Base-by-base conservation (phyloP, 441 rosid species). In the Bruguiera hainesii region DNA sequence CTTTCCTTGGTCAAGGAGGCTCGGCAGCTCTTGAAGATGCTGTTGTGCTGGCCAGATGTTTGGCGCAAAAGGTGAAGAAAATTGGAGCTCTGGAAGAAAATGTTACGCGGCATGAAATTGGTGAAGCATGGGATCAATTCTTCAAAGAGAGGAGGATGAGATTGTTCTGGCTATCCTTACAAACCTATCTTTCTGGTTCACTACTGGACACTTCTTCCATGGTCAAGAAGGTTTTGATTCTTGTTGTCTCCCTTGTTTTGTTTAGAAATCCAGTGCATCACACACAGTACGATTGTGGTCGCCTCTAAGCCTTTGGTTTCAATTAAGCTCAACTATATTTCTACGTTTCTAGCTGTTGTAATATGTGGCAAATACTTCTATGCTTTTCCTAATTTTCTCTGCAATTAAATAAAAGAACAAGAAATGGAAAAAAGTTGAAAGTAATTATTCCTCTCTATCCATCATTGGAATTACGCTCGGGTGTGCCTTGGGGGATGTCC, bases 1-100 rank as follows among this genome's bases (percentile, higher is more conserved):
- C 85, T 7, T 89, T 83, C 74, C 58, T 84, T 0, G 89, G 75
- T 46, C 90, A 85, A 20, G 92, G 90, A 0, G 92, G 89, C 21
- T 77, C 90, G 0, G 83, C 84, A 0, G 78, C 79, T 0, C 33
- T 85, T 11, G 92, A 89, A 73, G 92, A 87, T 57, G 87, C 89
- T 0, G 60, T 89, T 7, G 80, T 87, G 64, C 68, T 89, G 0
- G 84, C 79, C n/a, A 75, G 87, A 56, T 80, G 90, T 79, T 64
- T 87, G 52, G 68, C 80, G 5, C 61, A 26, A 65, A 72, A 79
- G 31, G 0, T 76, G 75, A 7, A 23, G 2, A 31, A n/a, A 5
- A 1, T 25, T 3, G 31, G 50, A 8, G 63, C 33, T 13, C 57
- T 52, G 25, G n/a, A 18, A 37, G 62, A 30, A 57, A 42, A 37